Evolutionary conservation across 2,329 filamentous ascomycete species (phyloP), one percentile per base, ranked within the genome.

Genomic region (Colletotrichum filicis): DNA sequence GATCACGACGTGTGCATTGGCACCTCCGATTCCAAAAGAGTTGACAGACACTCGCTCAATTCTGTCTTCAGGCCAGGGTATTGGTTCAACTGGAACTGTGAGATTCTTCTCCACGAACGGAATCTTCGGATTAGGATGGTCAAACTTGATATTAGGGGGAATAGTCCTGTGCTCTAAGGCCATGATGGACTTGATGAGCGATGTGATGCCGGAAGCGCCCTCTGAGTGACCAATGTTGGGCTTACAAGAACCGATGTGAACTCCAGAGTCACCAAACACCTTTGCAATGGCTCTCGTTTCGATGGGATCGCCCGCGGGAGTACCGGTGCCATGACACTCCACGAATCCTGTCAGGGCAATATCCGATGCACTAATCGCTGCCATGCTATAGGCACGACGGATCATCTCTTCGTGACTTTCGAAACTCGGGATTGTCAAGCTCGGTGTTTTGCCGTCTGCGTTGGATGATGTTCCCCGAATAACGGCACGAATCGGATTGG

Each of bases 311-410:
- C 86, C 86, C 0, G 77, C 79, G 2, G 75, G 65, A 0, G 86
- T 88, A 0, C 85, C 85, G 0, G 86, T 87, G 0, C 85, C 86
- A 35, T 88, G 86, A 24, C 80, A 82, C 69, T 87, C 82, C 2
- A 83, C 68, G 24, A 79, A 79, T 8, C 73, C 78, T 0, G 80
- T 82, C 24, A 79, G 59, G 5, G 63, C 46, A 14, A 75, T 24
- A 12, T 71, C 75, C 22, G 32, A 53, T 5, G 12, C 55, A 6
- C 11, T 6, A 22, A 80, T 74, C 3, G 77, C 80, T 0, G 80
- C 79, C 11, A 57, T 30, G 5, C 55, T 28, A 73, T 87, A 87
- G 0, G 81, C 80, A 2, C 74, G 73, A 22, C 80, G 74, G 9
- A 87, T 87, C 22, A 86, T 65, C 0, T 76, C 77, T n/a, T 79